Conservation (phyloP, 2,329 filamentous ascomycete genomes). For the Aspergillus terreus region DNA sequence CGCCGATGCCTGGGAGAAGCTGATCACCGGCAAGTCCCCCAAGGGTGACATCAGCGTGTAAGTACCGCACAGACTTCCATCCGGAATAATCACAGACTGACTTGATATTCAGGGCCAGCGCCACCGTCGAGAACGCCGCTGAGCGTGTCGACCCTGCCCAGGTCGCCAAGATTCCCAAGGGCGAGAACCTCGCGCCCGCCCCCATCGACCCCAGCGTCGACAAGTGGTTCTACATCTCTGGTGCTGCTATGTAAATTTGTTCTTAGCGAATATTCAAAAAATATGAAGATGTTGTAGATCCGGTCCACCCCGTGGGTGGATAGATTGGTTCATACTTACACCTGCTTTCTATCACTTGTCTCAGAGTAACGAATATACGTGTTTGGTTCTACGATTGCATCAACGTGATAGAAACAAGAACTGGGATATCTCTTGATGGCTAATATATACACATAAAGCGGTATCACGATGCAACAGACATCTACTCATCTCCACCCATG, state of each 20-base stretch:
- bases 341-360: background rate
- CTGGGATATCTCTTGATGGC: constrained; percentile 3
- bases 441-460: constrained; percentile 12
- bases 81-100: constrained; percentile 8
- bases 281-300: constrained; percentile 25
- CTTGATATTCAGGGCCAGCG: constrained; percentile 63
- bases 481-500: background rate
- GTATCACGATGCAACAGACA: constrained; percentile 9
- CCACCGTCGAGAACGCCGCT: constrained; percentile 68
- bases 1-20: constrained; percentile 92
- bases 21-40: constrained; percentile 84
- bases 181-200: constrained; percentile 76
- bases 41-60: constrained; percentile 77
- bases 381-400: background rate
- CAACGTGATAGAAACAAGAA: background rate
- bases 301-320: constrained; percentile 9
- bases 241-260: constrained; percentile 70
- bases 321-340: background rate
- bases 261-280: constrained; percentile 22
- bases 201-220: constrained; percentile 96
- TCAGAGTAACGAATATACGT: background rate
- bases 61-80: constrained; percentile 39
- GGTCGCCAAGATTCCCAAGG: constrained; percentile 71
- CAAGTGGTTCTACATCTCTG: constrained; percentile 99
- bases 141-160: constrained; percentile 66